Base-by-base conservation (phyloP, 148 eudicot species). In the Spergularia bocconei region DNA sequence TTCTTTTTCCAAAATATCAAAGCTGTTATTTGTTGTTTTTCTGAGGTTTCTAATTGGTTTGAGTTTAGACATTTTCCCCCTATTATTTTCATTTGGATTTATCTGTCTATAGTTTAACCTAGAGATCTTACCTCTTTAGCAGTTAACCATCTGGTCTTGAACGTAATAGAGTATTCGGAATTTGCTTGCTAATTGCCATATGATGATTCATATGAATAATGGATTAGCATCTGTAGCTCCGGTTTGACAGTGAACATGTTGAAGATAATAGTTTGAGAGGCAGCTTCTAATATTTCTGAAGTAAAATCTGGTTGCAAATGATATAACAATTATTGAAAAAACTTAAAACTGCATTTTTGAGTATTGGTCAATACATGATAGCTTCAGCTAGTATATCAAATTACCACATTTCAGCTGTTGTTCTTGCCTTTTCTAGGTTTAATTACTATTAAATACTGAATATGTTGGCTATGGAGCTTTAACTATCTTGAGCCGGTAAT, bases 41-140 rank as follows among this genome's bases (percentile, higher is more conserved):
- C 19, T 29, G 15, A 74, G 70, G 55, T 60, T 72, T 72, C 56
- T 72, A 2, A 19, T 71, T 71, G 15, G 19, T 75, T 33, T 66
- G 52, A 7, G 16, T 73, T 52, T 12, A 36, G 55, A 29, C 21
- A 29, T 41, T 13, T 38, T 63, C 16, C 36, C 10, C n/a, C 67
- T 19, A 1, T 63, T 13, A 15, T 53, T 25, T 17, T 12, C 11
- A 25, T 29, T 53, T 69, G 15, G 21, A 53, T 52, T 29, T 51
- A 69, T 4, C 57, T n/a, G n/a, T 41, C 63, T 72, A 16, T 47
- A 51, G 55, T n/a, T 17, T n/a, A 56, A 53, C 25, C 12, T 61
- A 69, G 21, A 57, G 44, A 29, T 57, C 39, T 33, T 19, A 15
- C 23, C 7, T 67, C 55, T 44, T 16, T 0, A n/a, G 57, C 16